Conservation (phyloP, 345 rosid genomes). For the Cardiospermum halicacabum region DNA sequence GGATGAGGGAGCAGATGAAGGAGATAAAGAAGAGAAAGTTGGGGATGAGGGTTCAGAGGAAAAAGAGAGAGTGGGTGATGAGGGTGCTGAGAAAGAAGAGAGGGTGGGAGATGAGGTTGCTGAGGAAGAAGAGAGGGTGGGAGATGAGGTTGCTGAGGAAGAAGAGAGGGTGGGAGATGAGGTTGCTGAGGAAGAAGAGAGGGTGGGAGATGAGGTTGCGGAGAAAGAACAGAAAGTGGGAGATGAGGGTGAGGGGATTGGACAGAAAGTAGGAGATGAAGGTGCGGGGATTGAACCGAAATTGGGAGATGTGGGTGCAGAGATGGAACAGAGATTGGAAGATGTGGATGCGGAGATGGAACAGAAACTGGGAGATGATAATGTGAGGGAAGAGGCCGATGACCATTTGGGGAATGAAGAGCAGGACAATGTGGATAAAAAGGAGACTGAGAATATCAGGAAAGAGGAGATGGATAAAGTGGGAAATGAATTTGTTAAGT, state of each 20-base stretch:
- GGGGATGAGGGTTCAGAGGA: constrained; percentile 1
- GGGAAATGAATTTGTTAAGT: too few species aligned
- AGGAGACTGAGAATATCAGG: constrained; percentile 37
- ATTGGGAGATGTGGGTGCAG: too few species aligned
- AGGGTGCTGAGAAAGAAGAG: constrained; percentile 26
- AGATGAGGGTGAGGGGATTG: constrained; percentile 25
- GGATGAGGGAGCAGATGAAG: constrained; percentile 23
- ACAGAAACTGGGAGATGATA: too few species aligned
- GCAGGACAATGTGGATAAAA: constrained; percentile 15
- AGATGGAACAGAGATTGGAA: too few species aligned
- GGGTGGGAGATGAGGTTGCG: not conserved
- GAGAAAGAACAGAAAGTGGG: constrained; percentile 8
- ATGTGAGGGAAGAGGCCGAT: constrained; percentile 20
- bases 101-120: constrained; percentile 7
- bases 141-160: constrained; percentile 4
- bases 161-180: constrained; percentile 48
- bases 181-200: constrained; percentile 21
- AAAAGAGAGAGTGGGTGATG: constrained; percentile 24
- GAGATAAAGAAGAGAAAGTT: constrained; percentile 10
- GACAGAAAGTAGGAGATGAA: constrained; percentile 15
- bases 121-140: constrained; percentile 14
- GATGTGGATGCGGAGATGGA: constrained; percentile 29
- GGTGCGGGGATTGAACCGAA: constrained; percentile 6
- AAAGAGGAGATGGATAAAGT: constrained; percentile 6
- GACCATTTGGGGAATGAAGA: constrained; percentile 13